Percentiles rank a stretch among this genome's conserved stretches.
Conservation (phyloP, 2,329 filamentous ascomycete genomes). For the Pyricularia pennisetigena region DNA sequence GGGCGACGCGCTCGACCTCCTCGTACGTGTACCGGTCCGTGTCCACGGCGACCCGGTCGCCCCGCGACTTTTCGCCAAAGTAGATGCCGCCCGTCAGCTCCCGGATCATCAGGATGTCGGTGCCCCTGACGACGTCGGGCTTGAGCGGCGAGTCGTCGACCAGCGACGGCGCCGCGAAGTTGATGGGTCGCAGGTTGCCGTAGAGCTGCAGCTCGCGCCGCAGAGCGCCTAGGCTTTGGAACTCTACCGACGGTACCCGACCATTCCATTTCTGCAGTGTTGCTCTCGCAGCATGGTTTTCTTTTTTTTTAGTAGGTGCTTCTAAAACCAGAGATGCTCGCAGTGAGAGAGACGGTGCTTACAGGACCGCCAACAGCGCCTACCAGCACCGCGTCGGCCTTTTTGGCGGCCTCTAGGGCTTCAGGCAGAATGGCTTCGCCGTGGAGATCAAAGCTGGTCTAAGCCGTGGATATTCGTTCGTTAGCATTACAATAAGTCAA, state of each 20-base stretch:
- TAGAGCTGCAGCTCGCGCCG: conserved; percentile 32
- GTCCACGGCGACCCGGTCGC: conserved; percentile 31
- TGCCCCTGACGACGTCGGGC: conserved; percentile 29
- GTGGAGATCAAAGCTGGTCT: conserved; percentile 32
- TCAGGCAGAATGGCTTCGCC: conserved; percentile 31
- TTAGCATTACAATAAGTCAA: too few species aligned
- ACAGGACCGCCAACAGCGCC: conserved; percentile 35
- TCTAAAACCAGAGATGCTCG: too few species aligned
- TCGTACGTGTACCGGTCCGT: conserved; percentile 32
- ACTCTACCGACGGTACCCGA: conserved; percentile 20
- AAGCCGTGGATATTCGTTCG: background rate
- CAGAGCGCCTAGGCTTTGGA: conserved; percentile 32
- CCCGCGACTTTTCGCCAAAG: conserved; percentile 36
- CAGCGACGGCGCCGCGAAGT: conserved; percentile 30
- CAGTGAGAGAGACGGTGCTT: background rate
- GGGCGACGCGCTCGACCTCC: conserved; percentile 36
- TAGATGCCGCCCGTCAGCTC: conserved; percentile 42
- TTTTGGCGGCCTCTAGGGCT: conserved; percentile 27
- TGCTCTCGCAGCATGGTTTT: background rate
- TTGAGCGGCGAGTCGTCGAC: conserved; percentile 28
- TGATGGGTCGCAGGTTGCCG: conserved; percentile 39
- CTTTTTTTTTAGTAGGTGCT: too few species aligned
- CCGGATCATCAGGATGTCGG: conserved; percentile 37
- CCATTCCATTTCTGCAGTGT: conserved; percentile 24
- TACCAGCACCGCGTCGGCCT: conserved; percentile 34